Evolutionary conservation across 257 asterid genomes (phyloP), one percentile per base, ranked within the genome.

Genomic region (Scutellaria barbata): DNA sequence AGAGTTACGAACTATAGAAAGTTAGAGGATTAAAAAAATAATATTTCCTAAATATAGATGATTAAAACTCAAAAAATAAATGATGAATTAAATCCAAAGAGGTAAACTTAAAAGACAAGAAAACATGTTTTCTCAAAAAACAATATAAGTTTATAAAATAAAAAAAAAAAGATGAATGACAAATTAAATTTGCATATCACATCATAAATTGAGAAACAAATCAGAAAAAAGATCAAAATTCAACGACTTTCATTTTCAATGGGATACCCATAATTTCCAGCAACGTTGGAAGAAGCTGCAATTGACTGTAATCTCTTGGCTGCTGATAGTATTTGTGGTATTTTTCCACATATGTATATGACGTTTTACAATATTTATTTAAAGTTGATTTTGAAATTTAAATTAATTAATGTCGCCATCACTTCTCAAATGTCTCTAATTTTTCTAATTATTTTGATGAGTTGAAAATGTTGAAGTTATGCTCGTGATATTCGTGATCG

Each of bases 221-320:
- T 22, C 8, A 25, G 25, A 48, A 60, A 50, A 35, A 16, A 7
- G 35, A 37, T 40, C 48, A 72, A 72, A 72, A 18, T 50, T 17
- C 33, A 8, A 50, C 11, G 75, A 68, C 53, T 40, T 22, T 16
- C 46, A n/a, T 4, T 2, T 66, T 35, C 5, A 33, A 30, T 18
- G 37, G 59, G 58, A 5, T 10, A 4, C 25, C 50, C 50, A 11
- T 8, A 62, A 8, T 8, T 72, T 62, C 47, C 54, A 61, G 14
- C 41, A 43, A 63, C 7, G 40, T n/a, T 4, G 65, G 59, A 51
- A 14, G 16, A 22, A 53, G 30, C n/a, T n/a, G n/a, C 52, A 54
- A 43, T 54, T 73, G 77, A 65, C 67, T 61, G 7, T 48, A 52
- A 40, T 62, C 41, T 52, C 47, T 30, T 42, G 17, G 20, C 9